Evolutionary conservation across 495 filamentous ascomycete species (phyloP), one percentile per base, ranked within the genome.

Genomic region (Xeromyces bisporus): DNA sequence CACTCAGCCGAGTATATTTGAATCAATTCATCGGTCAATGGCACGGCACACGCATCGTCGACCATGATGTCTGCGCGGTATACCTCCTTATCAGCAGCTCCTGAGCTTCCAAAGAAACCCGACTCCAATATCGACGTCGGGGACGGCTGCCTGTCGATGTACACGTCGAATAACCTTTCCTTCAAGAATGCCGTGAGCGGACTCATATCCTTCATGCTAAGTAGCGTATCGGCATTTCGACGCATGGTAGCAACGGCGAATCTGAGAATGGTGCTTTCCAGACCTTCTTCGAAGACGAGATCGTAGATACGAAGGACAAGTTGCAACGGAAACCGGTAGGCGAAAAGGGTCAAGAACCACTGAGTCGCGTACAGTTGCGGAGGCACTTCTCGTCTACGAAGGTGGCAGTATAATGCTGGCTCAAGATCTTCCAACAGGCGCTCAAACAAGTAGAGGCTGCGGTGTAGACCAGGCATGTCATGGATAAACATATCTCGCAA

Each of bases 311-410:
- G 80, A 31, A 99, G 69, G 13, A 96, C 89, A 2, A 99, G 69
- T 47, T 99, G 89, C 6, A 99, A 64, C 8, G 89, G 89, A 53
- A 99, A 99, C 28, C 92, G 78, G 53, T 99, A 96, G 10, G 89
- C 86, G 46, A 99, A 99, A n/a, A 99, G 68, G 4, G 89, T 99
- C 26, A 99, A 71, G 53, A 96, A 96, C 89, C 89, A 99, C 50
- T 96, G 89, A 0, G 89, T 96, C 26, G 89, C 89, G 48, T 99
- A 99, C 6, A 99, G 63, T 42, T 93, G 78, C 0, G 91, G 83
- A 25, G 76, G 75, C 23, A 96, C 89, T 15, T 79, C 75, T 26
- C 81, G 76, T 32, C 89, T 75, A 38, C 78, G 76, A 25, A 99
- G 72, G 56, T 99, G 89, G 50, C 89, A 96, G 54, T 89, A 94